Percentiles rank a stretch among this genome's conserved stretches.
Evolutionary conservation across 176 grass and related monocot genomes (phyloP).

Genomic region (Eragrostis curvula): DNA sequence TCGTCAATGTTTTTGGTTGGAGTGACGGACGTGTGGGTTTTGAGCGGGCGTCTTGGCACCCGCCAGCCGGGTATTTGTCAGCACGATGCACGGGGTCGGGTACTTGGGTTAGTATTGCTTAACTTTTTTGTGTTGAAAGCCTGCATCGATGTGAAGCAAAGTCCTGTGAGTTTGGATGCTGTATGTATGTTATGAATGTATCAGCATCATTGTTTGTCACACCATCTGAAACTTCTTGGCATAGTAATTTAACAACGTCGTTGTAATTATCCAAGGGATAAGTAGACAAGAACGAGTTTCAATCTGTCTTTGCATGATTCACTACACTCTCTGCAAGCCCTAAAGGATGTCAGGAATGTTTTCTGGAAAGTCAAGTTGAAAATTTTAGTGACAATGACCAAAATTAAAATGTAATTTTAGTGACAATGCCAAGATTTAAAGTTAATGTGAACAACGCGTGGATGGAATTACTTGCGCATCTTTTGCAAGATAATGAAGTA

Average conservation of each 20-base stretch:
- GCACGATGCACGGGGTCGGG: too few relatives aligned
- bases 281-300: conserved; percentile 55
- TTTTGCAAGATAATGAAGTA: conserved; percentile 64
- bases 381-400: conserved; percentile 25
- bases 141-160: too few relatives aligned
- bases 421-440: conserved; percentile 25
- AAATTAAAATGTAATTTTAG: not conserved
- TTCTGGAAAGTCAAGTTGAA: conserved; percentile 50
- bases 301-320: conserved; percentile 59
- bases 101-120: too few relatives aligned
- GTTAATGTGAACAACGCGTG: conserved; percentile 14
- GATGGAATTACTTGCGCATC: conserved; percentile 57
- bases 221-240: conserved; percentile 50
- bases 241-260: conserved; percentile 54
- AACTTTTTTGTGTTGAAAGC: too few relatives aligned
- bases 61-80: too few relatives aligned
- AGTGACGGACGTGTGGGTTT: too few relatives aligned
- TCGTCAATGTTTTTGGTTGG: too few relatives aligned
- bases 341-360: conserved; percentile 47
- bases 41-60: too few relatives aligned
- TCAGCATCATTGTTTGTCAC: conserved; percentile 44
- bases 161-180: too few relatives aligned
- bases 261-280: conserved; percentile 57
- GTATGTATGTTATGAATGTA: conserved; percentile 30
- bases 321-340: conserved; percentile 69